phyloP scores from a whole-genome alignment of 768 basidiomycete genomes.

The Cubamyces sp. region DNA sequence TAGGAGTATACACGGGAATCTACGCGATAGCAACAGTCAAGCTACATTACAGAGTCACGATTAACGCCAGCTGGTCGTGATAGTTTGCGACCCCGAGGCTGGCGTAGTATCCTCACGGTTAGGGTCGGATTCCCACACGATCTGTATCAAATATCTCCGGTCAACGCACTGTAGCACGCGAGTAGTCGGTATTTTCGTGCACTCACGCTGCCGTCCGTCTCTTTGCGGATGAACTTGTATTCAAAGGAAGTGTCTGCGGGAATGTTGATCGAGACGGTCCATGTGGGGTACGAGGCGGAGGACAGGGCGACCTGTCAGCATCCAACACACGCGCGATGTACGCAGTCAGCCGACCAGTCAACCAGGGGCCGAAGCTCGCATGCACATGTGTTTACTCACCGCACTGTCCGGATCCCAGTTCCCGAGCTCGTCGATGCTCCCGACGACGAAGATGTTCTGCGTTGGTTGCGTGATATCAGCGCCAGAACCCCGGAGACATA shows the following conservation, averaged over 20 bases:
- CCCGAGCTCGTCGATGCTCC: slow-evolving; percentile 58
- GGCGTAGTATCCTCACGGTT: slow-evolving; percentile 52
- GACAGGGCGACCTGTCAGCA: slow-evolving; percentile 52
- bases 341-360: not conserved
- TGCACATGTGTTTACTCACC: slow-evolving; percentile 37
- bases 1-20: not conserved
- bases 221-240: slow-evolving; percentile 67
- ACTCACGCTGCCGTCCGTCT: slow-evolving; percentile 52
- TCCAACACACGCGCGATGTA: not conserved
- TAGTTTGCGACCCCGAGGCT: slow-evolving; percentile 43
- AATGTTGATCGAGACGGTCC: slow-evolving; percentile 54
- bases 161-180: not conserved
- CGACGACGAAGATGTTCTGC: slow-evolving; percentile 64
- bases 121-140: slow-evolving; percentile 67
- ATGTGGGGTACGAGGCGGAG: slow-evolving; percentile 55
- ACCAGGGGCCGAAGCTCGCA: not conserved
- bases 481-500: not conserved
- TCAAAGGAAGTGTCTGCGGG: slow-evolving; percentile 54
- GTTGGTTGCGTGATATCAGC: not conserved
- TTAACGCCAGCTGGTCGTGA: slow-evolving; percentile 51
- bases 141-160: slow-evolving; percentile 33
- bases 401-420: slow-evolving; percentile 52
- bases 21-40: no score
- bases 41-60: no score
- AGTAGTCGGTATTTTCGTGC: not conserved